Base-by-base conservation (phyloP, 1,284 basidiomycete species). In the Rhodotorula sp. region DNA sequence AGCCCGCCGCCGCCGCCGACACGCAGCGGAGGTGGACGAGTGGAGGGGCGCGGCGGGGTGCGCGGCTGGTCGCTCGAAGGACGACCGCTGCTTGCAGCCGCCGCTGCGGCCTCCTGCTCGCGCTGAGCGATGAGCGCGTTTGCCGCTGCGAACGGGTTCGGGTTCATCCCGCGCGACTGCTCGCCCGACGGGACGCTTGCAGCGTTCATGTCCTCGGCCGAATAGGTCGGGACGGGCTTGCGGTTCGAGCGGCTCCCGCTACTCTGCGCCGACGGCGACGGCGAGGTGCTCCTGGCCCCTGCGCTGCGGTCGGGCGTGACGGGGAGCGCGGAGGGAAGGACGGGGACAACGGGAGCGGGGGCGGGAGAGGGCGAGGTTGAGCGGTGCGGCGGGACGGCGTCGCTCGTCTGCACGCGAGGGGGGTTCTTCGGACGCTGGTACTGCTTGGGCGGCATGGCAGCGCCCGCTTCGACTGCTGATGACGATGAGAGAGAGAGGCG, bases 91-190 rank as follows among this genome's bases (percentile, higher is more conserved):
- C 17, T 14, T 25, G n/a, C 16, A 16, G 14, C 17, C 48, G 48
- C 17, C 57, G 25, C 56, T 49, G 13, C 4, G 7, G 34, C 57
- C 63, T 46, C 44, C 12, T 34, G 44, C 46, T 55, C 34, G 27
- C 55, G 41, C 53, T 21, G 14, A 7, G 52, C 61, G 44, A 56
- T 42, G n/a, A 53, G 21, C 46, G 60, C 53, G 3, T 55, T 56
- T 19, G 69, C 55, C 2, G 63, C 66, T 5, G 65, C 70, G 44
- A 71, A 71, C 57, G 70, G 70, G 62, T 71, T 71, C 49, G 62
- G 66, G 59, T 71, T 71, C 8, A 50, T 67, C 52, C 63, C 63
- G 8, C 58, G 42, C 17, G 66, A 62, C 23, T 49, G 50, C 21
- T 50, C 54, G 27, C 27, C 57, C 9, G 65, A 61, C 17, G 17